These are phyloP conservation scores for Russula ochroleuca DNA, from an alignment of 768 basidiomycete genomes.

Conservation along the genomic window DNA sequence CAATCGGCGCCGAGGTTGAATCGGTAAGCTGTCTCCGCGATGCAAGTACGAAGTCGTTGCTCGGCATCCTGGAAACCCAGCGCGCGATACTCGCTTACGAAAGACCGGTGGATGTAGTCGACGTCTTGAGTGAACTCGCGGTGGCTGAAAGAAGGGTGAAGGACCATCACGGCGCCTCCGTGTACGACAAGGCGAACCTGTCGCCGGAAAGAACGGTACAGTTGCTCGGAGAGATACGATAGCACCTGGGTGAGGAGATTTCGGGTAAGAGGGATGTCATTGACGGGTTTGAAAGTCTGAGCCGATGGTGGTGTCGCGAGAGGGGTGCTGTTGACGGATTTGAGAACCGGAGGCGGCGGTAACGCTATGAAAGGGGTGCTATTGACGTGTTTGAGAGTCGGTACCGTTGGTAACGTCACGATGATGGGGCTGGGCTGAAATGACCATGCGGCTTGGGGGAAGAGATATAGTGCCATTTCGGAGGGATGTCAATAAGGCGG, in stretches of 20 bases:
- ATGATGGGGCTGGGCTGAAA: not conserved
- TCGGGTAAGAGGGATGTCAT: conserved; percentile 18
- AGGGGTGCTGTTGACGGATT: no score
- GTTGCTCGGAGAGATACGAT: conserved; percentile 46
- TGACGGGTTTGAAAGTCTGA: conserved; percentile 11
- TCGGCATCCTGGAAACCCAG: conserved; percentile 50
- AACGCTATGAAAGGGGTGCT: not conserved
- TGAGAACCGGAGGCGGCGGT: not conserved
- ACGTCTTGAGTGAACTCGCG: conserved; percentile 58
- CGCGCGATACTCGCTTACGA: conserved; percentile 50
- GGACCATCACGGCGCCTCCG: conserved; percentile 70
- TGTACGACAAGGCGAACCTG: conserved; percentile 62
- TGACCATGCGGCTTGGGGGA: not conserved
- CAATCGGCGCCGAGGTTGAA: conserved; percentile 57
- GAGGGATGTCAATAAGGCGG: not conserved
- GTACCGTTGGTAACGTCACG: not conserved
- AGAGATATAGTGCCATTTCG: not conserved
- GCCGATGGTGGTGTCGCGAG: not conserved
- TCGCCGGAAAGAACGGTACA: conserved; percentile 44
- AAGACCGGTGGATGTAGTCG: conserved; percentile 61
- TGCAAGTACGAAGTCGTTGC: conserved; percentile 52
- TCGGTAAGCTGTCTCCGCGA: conserved; percentile 49
- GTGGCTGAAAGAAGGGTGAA: conserved; percentile 47
- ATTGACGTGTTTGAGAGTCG: conserved; percentile 13
- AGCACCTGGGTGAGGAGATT: not conserved